A percentile compares a stretch with the other conserved stretches of the same genome.
Evolutionary conservation across 2,329 filamentous ascomycete genomes (phyloP).

Genomic region (Coniochaeta hoffmannii): DNA sequence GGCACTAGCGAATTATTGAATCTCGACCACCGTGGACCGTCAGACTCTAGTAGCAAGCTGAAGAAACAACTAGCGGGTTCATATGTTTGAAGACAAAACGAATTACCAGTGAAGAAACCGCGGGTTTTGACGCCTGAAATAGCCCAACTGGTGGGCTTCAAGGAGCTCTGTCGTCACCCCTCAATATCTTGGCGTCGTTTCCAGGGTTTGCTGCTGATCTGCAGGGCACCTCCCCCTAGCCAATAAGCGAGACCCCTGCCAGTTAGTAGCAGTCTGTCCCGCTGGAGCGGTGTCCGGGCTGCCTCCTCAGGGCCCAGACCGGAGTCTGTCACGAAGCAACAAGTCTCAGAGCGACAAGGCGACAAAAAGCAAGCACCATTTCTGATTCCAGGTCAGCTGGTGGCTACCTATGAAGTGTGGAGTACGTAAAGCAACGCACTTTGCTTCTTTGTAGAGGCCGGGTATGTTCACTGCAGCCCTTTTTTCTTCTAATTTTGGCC

Average conservation of each 20-base stretch:
- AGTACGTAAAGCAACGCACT: neutral
- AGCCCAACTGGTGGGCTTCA: neutral
- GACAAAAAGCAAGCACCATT: neutral
- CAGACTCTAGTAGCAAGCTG: neutral
- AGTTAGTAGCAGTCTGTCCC: neutral
- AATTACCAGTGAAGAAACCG: neutral
- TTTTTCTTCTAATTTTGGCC: neutral
- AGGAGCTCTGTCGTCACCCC: neutral
- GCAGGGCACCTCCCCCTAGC: neutral
- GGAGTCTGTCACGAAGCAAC: too few relatives aligned
- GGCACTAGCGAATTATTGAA: neutral
- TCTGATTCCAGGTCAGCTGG: neutral
- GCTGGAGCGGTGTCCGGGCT: neutral
- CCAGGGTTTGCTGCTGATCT: neutral
- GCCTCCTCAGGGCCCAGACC: neutral
- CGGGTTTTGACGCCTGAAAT: neutral
- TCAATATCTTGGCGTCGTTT: neutral
- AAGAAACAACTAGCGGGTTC: neutral
- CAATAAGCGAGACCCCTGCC: neutral
- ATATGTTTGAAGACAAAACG: too few relatives aligned
- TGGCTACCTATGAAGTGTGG: neutral
- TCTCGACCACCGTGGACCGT: neutral
- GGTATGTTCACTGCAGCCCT: neutral
- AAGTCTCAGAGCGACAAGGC: neutral
- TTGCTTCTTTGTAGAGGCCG: neutral